phyloP scores from a whole-genome alignment of 2,329 filamentous ascomycete genomes.

The Alternaria gaisen region DNA sequence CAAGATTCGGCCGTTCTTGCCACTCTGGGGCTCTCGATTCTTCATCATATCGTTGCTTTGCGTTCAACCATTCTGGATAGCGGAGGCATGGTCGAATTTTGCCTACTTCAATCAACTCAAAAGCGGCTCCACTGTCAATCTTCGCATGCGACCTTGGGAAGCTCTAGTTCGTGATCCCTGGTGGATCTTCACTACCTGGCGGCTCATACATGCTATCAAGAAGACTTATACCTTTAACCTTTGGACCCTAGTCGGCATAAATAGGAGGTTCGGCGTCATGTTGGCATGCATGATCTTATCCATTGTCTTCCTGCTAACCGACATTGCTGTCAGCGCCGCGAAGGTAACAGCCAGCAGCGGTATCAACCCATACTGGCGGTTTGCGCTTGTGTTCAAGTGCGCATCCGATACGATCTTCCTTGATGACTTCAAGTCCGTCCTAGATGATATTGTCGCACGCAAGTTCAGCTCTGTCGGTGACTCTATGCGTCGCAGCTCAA shows the following conservation, averaged over 20 bases:
- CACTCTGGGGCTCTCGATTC: constrained; percentile 44
- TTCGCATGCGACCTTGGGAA: constrained; percentile 44
- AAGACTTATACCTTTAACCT: constrained; percentile 46
- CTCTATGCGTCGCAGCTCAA: constrained; percentile 24
- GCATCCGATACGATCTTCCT: constrained; percentile 49
- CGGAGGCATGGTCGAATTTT: constrained; percentile 49
- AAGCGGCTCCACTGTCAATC: constrained; percentile 37
- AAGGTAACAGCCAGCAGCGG: constrained; percentile 36
- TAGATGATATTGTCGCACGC: constrained; percentile 43
- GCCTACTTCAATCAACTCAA: constrained; percentile 45
- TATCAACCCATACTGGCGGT: constrained; percentile 50
- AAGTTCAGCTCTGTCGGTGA: constrained; percentile 35
- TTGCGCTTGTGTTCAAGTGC: constrained; percentile 49
- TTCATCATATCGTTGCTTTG: constrained; percentile 45
- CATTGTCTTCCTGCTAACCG: constrained; percentile 44
- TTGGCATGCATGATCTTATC: constrained; percentile 45
- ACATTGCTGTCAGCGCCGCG: constrained; percentile 42
- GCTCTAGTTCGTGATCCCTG: constrained; percentile 45
- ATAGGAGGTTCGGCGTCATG: constrained; percentile 46
- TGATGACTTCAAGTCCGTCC: constrained; percentile 49
- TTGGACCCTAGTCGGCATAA: constrained; percentile 37
- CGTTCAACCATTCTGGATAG: constrained; percentile 49
- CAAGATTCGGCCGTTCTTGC: constrained; percentile 47
- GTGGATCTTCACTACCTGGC: constrained; percentile 51
- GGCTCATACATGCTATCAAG: constrained; percentile 42